Conservation (phyloP, 2,329 filamentous ascomycete genomes). For the Bipolaris zeicola region DNA sequence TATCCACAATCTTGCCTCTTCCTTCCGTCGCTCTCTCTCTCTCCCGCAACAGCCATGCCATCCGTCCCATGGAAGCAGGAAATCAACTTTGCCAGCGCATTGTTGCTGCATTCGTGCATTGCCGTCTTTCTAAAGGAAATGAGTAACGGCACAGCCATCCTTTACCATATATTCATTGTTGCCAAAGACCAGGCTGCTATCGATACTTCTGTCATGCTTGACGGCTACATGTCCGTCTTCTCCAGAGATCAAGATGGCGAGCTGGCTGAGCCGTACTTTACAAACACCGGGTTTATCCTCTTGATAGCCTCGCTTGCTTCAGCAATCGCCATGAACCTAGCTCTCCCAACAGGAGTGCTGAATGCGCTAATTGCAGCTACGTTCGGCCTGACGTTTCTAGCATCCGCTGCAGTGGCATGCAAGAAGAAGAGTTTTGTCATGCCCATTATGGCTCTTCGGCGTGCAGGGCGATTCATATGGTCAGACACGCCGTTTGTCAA, state of each 20-base stretch:
- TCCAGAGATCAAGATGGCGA: slow-evolving; percentile 9
- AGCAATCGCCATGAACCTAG: slow-evolving; percentile 10
- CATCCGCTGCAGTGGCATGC: slow-evolving; percentile 9
- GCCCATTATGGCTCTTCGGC: slow-evolving; percentile 12
- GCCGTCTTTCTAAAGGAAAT: neutral
- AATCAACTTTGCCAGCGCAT: neutral
- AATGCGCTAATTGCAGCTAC: slow-evolving; percentile 8
- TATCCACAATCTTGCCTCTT: neutral
- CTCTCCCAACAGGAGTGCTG: slow-evolving; percentile 1
- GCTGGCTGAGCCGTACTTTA: slow-evolving; percentile 10
- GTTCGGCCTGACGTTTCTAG: slow-evolving; percentile 8
- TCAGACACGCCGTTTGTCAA: slow-evolving; percentile 2
- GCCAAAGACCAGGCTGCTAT: neutral
- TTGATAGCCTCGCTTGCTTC: slow-evolving; percentile 6
- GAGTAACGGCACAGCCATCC: neutral
- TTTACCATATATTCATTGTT: neutral
- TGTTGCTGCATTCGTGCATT: neutral
- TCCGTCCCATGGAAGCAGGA: neutral
- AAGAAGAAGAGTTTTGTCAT: slow-evolving; percentile 6
- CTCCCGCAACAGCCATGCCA: neutral
- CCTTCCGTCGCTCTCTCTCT: neutral
- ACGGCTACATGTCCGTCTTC: slow-evolving; percentile 7
- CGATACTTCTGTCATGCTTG: slow-evolving; percentile 2
- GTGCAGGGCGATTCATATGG: slow-evolving; percentile 9
- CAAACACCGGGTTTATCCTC: slow-evolving; percentile 9